Evolutionary conservation across 768 basidiomycete species (phyloP).

Genomic region (Pulveroboletus ravenelii): DNA sequence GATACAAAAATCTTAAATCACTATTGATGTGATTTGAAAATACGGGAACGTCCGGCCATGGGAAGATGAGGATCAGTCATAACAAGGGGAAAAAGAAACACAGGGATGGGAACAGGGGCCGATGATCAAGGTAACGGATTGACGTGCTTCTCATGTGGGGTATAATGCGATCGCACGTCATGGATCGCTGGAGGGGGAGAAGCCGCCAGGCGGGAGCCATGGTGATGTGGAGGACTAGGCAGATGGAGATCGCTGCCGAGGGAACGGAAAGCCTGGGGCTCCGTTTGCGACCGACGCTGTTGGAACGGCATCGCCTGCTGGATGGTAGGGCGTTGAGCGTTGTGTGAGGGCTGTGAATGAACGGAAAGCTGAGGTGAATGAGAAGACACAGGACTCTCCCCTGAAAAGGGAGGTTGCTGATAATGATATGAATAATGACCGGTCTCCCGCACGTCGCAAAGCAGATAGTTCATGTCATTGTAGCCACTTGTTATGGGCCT

Average conservation of each 20-base stretch:
- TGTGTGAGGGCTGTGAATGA: constrained; percentile 31
- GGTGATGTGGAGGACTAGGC: constrained; percentile 41
- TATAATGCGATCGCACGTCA: constrained; percentile 35
- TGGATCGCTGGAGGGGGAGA: constrained; percentile 37
- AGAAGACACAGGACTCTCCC: constrained; percentile 38
- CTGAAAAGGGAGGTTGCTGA: constrained; percentile 44
- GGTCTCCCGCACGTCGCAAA: constrained; percentile 45
- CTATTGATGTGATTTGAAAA: constrained; percentile 25
- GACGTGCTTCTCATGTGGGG: constrained; percentile 43
- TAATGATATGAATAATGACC: constrained; percentile 51
- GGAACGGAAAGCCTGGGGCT: constrained; percentile 49
- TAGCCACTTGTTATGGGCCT: constrained; percentile 46
- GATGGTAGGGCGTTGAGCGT: constrained; percentile 34
- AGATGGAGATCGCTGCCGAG: constrained; percentile 48
- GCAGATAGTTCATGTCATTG: constrained; percentile 42
- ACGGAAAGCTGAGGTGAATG: constrained; percentile 41
- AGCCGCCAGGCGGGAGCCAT: constrained; percentile 40
- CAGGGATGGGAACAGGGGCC: constrained; percentile 13
- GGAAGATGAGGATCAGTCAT: constrained; percentile 21
- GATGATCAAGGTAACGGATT: constrained; percentile 42
- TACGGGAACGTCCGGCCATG: constrained; percentile 26
- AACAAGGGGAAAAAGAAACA: constrained; percentile 14
- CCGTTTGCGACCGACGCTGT: constrained; percentile 55
- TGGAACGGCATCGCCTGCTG: constrained; percentile 47
- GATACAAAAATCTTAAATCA: constrained; percentile 31